Conservation (phyloP, 164 flowering plant species). For the Kingdonia uniflora region DNA sequence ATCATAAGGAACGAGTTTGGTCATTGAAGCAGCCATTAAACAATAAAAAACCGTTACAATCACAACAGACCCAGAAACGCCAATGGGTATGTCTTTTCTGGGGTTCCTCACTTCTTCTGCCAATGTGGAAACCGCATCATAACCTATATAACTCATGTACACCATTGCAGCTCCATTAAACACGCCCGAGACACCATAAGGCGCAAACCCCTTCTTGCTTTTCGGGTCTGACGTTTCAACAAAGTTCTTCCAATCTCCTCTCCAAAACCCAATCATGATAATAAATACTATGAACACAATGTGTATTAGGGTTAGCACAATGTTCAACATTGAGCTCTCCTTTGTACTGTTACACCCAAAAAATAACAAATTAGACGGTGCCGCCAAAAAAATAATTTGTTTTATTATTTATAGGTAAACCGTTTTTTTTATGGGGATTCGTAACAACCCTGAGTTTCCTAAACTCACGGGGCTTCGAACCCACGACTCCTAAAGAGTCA, state of each 20-base stretch:
- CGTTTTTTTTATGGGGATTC: too few species aligned
- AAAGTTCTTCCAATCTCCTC: slow-evolving; percentile 60
- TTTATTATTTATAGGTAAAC: too few species aligned
- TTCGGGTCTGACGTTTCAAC: slow-evolving; percentile 32
- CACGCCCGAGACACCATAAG: slow-evolving; percentile 53
- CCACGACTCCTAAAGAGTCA: too few species aligned
- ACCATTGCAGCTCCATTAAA: slow-evolving; percentile 72
- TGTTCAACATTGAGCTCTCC: slow-evolving; percentile 80
- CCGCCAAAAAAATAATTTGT: too few species aligned
- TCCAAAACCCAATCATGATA: slow-evolving; percentile 59
- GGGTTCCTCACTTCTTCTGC: slow-evolving; percentile 74
- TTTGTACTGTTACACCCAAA: slow-evolving; percentile 41
- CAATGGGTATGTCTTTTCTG: slow-evolving; percentile 56
- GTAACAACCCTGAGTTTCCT: too few species aligned
- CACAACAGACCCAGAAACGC: slow-evolving; percentile 68
- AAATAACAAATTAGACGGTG: neutral
- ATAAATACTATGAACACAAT: slow-evolving; percentile 59
- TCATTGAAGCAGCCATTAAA: slow-evolving; percentile 82
- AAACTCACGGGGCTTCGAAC: too few species aligned
- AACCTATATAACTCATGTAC: slow-evolving; percentile 73
- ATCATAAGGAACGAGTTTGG: slow-evolving; percentile 67
- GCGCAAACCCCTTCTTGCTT: slow-evolving; percentile 41
- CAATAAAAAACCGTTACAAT: slow-evolving; percentile 65
- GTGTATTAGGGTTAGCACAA: slow-evolving; percentile 60
- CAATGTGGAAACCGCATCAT: slow-evolving; percentile 88